Conservation (phyloP, 2,329 filamentous ascomycete genomes). For the Neurospora sp. region DNA sequence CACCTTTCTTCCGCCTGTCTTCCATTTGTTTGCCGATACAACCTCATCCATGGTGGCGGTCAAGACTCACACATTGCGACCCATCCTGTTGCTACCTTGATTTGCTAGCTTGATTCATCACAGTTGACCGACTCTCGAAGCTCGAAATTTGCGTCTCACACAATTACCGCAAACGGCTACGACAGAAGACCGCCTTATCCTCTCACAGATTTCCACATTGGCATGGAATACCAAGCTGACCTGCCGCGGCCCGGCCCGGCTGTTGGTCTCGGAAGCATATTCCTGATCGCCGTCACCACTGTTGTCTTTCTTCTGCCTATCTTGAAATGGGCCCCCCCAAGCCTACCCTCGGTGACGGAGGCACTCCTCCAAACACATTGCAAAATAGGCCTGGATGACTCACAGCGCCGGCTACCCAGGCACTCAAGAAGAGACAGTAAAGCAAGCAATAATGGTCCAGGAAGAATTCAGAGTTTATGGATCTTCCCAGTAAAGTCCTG, state of each 20-base stretch:
- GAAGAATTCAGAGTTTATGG: constrained; percentile 54
- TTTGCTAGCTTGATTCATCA: neutral
- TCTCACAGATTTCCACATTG: neutral
- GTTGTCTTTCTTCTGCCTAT: constrained; percentile 43
- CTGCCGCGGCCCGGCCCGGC: constrained; percentile 10
- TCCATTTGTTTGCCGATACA: neutral
- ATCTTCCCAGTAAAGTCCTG: constrained; percentile 82
- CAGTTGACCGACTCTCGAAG: neutral
- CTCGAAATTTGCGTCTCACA: neutral
- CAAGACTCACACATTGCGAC: neutral
- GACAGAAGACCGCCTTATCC: neutral
- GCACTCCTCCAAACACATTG: constrained; percentile 45
- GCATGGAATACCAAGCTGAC: neutral
- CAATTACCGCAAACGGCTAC: neutral
- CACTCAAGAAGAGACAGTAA: constrained; percentile 7
- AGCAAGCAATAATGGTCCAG: neutral
- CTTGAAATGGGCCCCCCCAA: constrained; percentile 39
- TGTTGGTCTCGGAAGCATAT: constrained; percentile 21
- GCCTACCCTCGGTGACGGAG: constrained; percentile 42
- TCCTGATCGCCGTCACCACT: constrained; percentile 34
- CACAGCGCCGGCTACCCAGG: constrained; percentile 27
- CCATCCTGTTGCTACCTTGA: neutral
- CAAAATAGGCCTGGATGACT: constrained; percentile 31
- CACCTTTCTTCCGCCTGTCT: neutral
- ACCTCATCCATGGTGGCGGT: neutral